These are phyloP conservation scores for Neurospora sp. DNA, from an alignment of 495 filamentous ascomycete genomes.

Conservation along the genomic window DNA sequence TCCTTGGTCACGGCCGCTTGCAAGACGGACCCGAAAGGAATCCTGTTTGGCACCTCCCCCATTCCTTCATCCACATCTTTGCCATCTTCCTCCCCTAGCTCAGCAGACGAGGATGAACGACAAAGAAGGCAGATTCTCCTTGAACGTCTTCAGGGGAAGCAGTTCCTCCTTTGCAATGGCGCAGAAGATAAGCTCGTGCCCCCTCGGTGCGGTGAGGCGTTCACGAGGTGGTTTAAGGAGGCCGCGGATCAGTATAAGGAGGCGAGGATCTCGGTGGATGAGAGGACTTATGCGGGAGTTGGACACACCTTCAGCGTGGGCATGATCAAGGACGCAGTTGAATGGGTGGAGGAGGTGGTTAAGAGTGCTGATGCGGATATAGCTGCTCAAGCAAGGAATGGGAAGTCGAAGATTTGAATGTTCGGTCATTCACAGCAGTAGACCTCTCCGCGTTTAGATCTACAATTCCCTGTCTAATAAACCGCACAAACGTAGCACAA, in stretches of 20 bases:
- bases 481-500: background rate
- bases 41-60: slow-evolving; percentile 47
- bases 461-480: too few relatives aligned
- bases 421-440: background rate
- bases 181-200: slow-evolving; percentile 78
- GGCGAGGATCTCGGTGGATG: slow-evolving; percentile 51
- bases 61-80: slow-evolving; percentile 12
- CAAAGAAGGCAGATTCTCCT: slow-evolving; percentile 33
- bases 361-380: slow-evolving; percentile 13
- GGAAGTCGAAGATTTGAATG: slow-evolving; percentile 14
- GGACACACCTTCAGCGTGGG: slow-evolving; percentile 62
- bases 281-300: slow-evolving; percentile 61
- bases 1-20: slow-evolving; percentile 52
- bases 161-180: slow-evolving; percentile 67
- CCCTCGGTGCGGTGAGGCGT: slow-evolving; percentile 55
- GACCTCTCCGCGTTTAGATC: too few relatives aligned
- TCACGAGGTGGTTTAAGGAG: slow-evolving; percentile 60
- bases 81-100: background rate
- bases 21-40: slow-evolving; percentile 58
- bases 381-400: background rate
- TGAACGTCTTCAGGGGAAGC: slow-evolving; percentile 56
- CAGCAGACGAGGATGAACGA: slow-evolving; percentile 5
- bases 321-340: slow-evolving; percentile 64
- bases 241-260: slow-evolving; percentile 51
- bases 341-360: slow-evolving; percentile 51